Base-by-base conservation (phyloP, 2,329 filamentous ascomycete genomes). In the Triangularia setosa region DNA sequence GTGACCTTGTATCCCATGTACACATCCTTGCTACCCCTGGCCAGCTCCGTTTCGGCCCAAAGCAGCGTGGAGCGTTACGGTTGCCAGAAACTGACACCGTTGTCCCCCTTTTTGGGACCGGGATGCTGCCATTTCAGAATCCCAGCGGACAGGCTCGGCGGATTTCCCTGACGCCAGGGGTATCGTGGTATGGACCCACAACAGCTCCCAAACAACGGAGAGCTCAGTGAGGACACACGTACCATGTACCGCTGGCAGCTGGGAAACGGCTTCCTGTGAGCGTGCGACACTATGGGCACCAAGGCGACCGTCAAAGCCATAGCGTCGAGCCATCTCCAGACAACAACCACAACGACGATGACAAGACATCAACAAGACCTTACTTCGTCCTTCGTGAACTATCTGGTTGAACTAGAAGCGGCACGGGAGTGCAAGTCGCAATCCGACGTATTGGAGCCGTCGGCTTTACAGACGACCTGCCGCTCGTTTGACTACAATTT, bases 31-130 rank as follows among this genome's bases (percentile, higher is more conserved):
- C 30, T 12, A 33, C 30, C 30, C 30, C 64, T 67, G 61, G 63
- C 12, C 59, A 16, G 54, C 67, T 69, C 69, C 67, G 67, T 72
- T 71, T 64, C 63, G 64, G 61, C 63, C 54, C 64, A 63, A 56
- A 55, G 52, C 55, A 63, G 59, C 58, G 63, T 63, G 61, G 62
- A 55, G 60, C 44, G 28, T 60, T 62, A 63, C 66, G 67, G 64
- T 68, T 64, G 68, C 57, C 58, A 58, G 65, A 54, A 25, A 60
- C 53, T 60, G 61, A 65, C 65, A 66, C 65, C 52, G 65, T 53
- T 54, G 64, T 24, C 58, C 64, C 40, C 65, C 67, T 62, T 65
- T 69, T 61, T 30, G 61, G 60, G 62, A 28, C 66, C 65, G 53
- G 64, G 65, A 59, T 35, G 56, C 55, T 65, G 64, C 65, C 69